phyloP scores from a whole-genome alignment of 2,329 filamentous ascomycete genomes.

The Podosphaera aphanis region DNA sequence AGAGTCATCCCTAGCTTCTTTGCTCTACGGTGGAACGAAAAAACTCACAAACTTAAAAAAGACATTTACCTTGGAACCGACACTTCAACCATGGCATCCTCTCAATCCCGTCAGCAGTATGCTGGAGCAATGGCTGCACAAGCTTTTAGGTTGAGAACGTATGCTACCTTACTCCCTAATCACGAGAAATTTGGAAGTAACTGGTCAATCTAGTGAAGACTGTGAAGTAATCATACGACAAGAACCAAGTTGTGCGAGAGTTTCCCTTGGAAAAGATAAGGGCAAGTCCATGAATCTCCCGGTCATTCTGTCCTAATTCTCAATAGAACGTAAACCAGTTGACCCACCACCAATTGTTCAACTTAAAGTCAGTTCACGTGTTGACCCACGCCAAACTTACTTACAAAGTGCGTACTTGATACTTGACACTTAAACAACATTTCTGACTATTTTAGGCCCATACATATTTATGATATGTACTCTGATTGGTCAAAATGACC shows the following conservation, averaged over 20 bases:
- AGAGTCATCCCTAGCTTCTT: too few relatives aligned
- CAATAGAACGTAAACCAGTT: conserved; percentile 55
- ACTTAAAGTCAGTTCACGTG: conserved; percentile 27
- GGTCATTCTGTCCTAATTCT: neutral
- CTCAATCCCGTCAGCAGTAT: conserved; percentile 1
- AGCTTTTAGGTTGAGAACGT: neutral
- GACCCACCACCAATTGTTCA: conserved; percentile 73
- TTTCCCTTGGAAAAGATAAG: conserved; percentile 54
- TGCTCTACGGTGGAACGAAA: too few relatives aligned
- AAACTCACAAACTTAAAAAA: too few relatives aligned
- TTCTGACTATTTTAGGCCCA: conserved; percentile 17
- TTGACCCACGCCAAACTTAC: conserved; percentile 24
- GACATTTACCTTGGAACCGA: too few relatives aligned
- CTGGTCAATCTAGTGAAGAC: conserved; percentile 22
- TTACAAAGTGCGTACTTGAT: conserved; percentile 29
- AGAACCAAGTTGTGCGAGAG: conserved; percentile 41
- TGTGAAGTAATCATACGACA: conserved; percentile 38
- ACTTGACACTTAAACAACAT: neutral
- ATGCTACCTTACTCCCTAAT: neutral
- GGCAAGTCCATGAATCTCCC: conserved; percentile 20
- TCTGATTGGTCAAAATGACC: conserved; percentile 20
- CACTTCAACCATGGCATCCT: neutral
- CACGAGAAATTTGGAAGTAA: neutral
- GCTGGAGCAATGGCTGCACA: conserved; percentile 1
- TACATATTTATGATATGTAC: conserved; percentile 26